Evolutionary conservation across 176 grass and related monocot species (phyloP).

Genomic region (Zea luxurians): DNA sequence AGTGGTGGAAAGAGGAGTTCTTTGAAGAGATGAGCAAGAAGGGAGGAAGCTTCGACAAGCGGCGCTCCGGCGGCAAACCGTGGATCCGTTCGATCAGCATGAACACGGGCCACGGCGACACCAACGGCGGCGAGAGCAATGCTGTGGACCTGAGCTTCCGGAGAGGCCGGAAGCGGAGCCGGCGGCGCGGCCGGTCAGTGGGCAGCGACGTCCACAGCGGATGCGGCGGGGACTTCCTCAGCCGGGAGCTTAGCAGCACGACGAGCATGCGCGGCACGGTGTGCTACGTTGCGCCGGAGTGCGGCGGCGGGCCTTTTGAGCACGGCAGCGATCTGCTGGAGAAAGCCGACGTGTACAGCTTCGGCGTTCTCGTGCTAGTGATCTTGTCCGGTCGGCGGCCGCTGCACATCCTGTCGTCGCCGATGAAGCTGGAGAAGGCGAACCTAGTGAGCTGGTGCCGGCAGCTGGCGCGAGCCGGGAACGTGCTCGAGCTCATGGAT

Average conservation of each 20-base stretch:
- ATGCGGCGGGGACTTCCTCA: background rate
- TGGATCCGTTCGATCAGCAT: constrained; percentile 34
- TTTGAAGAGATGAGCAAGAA: constrained; percentile 39
- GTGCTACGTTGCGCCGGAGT: constrained; percentile 38
- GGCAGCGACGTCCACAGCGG: constrained; percentile 26
- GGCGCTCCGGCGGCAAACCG: constrained; percentile 2
- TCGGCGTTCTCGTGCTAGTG: constrained; percentile 73
- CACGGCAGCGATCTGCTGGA: constrained; percentile 24
- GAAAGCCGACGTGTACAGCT: constrained; percentile 80
- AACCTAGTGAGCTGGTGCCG: constrained; percentile 93
- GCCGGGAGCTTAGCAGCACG: constrained; percentile 36
- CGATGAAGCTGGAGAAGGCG: constrained; percentile 89
- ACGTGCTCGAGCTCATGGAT: constrained; percentile 80
- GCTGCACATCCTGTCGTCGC: constrained; percentile 82
- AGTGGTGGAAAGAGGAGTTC: constrained; percentile 42
- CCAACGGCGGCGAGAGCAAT: background rate
- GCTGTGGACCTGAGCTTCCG: constrained; percentile 17
- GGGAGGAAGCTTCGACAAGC: constrained; percentile 11
- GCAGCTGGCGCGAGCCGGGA: constrained; percentile 67
- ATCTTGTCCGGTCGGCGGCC: constrained; percentile 78
- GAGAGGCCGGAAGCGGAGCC: constrained; percentile 6
- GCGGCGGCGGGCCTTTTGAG: constrained; percentile 9
- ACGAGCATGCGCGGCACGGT: constrained; percentile 39
- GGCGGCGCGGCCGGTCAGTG: constrained; percentile 18
- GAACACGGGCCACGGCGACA: constrained; percentile 10